Percentiles rank a stretch among this genome's conserved stretches.
phyloP scores from a whole-genome alignment of 345 rosid species.

The Citropsis articulata region DNA sequence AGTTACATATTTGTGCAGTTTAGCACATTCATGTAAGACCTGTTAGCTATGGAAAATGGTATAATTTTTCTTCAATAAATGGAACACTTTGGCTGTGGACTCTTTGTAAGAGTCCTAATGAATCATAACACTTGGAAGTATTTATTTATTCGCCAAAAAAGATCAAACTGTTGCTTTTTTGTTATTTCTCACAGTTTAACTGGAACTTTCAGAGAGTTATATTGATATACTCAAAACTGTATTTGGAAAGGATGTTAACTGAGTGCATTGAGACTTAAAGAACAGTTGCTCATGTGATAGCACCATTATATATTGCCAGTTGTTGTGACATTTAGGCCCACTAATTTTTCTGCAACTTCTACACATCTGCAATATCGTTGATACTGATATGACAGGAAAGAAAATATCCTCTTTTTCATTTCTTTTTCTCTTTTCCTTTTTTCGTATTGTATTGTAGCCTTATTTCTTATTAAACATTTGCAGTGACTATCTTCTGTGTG shows the following conservation, averaged over 20 bases:
- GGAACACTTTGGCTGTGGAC: neutral
- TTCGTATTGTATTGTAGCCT: neutral
- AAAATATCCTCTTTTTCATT: neutral
- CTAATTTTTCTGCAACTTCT: neutral
- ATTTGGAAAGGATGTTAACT: neutral
- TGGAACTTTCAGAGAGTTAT: neutral
- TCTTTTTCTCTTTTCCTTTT: neutral
- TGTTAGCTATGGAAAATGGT: neutral
- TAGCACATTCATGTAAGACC: neutral
- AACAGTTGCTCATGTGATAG: neutral
- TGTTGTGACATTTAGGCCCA: neutral
- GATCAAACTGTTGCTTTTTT: neutral
- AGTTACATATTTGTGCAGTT: neutral
- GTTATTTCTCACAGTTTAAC: neutral
- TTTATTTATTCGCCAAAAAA: neutral
- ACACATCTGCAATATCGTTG: neutral
- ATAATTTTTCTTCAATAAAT: neutral
- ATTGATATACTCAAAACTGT: neutral
- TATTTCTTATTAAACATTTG: slow-evolving; percentile 11
- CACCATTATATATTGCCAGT: neutral
- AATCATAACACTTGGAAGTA: neutral
- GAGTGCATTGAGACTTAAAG: neutral
- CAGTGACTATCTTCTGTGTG: neutral
- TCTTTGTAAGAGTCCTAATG: neutral
- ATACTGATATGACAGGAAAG: neutral